Evolutionary conservation across 345 rosid species (phyloP), one percentile per base, ranked within the genome.

Genomic region (Eucalyptus sp.): DNA sequence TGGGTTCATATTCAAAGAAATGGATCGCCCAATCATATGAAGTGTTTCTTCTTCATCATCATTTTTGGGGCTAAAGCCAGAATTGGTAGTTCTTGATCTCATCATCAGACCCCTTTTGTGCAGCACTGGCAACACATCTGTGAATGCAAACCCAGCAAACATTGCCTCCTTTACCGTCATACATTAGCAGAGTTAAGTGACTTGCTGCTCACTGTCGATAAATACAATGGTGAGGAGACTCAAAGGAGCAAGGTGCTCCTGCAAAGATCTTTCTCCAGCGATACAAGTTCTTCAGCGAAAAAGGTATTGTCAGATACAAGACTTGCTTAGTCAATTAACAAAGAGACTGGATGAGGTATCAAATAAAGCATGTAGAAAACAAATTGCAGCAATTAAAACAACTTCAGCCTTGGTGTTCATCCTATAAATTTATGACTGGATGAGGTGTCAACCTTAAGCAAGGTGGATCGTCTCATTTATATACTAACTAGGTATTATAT

Each of bases 51-150:
- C 44, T 87, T 41, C 41, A 4, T 9, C 14, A 85, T 48, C 37
- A 49, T 48, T 56, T 60, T 48, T 68, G 85, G 31, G 22, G 46
- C 83, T 31, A 7, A 46, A 25, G 29, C 83, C 58, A 44, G 83
- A 87, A 68, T 87, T 46, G 56, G 16, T 86, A 13, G 50, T 51
- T 84, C 51, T 50, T 85, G 81, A n/a, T 79, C 90, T 52, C 86
- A 89, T 81, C 33, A 71, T 88, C 86, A 89, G 87, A 90, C 86
- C 79, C 50, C 91, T 58, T 87, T 71, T 56, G 44, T 94, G 94
- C 97, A 97, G 99, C 99, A 97, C 87, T 96, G 97, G 96, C 94
- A 93, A 86, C 98, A 93, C 89, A 94, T 97, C 88, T 96, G 99
- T 91, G 99, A 96, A 91, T 97, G 99, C 92, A 92, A 96, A 88